Base-by-base conservation (phyloP, 2,329 filamentous ascomycete species). In the Calonectria pteridis region DNA sequence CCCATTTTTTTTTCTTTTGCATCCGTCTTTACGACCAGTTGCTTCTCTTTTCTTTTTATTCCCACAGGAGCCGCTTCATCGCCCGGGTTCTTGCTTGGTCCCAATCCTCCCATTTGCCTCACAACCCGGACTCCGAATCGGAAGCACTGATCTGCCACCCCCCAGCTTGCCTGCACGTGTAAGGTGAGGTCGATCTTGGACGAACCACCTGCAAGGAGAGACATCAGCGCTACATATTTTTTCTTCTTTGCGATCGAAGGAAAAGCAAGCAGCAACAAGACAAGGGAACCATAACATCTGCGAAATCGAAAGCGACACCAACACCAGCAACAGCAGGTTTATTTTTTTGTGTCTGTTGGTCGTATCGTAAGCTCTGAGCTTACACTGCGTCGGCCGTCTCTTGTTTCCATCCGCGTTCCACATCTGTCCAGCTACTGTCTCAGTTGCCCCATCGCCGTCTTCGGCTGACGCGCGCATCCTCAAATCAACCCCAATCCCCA, bases 201-300 rank as follows among this genome's bases (percentile, higher is more conserved):
- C 69, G 69, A 72, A 72, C 65, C 65, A 64, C 26, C 50, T 68
- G 66, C 66, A 68, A 55, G 66, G 66, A 40, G 66, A 68, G 66
- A 58, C 66, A 67, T 29, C 29, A 58, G 29, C 67, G 28, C 67
- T 62, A 33, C 64, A 62, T 26, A 9, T 26, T 62, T 35, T 35
- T 18, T 35, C 46, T 29, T 29, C 33, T 43, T 58, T 67, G 35
- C 50, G 35, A 67, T 67, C 65, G 65, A 13, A 46, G 50, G 40
- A 67, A 58, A 66, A 51, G n/a, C 43, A 35, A 33, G n/a, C 43
- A 33, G n/a, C 43, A 50, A 51, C 31, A 33, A 58, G 28, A 31
- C 26, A 68, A 46, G 29, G 35, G 55, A 35, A 62, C 35, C 33
- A 28, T 40, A 26, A 62, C 20, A 18, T 28, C 55, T 23, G 23